Base-by-base conservation (phyloP, 169 alveolate species). In the Plasmodium vinckei region DNA sequence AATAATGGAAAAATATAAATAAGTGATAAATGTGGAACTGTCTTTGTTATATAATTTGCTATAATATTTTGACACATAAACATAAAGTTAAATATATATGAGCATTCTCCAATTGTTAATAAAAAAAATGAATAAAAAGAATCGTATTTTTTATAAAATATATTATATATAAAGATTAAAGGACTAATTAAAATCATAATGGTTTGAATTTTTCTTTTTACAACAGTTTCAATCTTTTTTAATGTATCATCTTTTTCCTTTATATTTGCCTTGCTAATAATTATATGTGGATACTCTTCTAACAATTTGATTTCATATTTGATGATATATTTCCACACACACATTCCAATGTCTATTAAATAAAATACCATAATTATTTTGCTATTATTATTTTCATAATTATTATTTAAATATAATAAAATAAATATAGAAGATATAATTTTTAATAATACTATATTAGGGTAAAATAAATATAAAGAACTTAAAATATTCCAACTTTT, bases 31-130 rank as follows among this genome's bases (percentile, higher is more conserved):
- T 51, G 49, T 17, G 61, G 75, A 1, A 75, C 75, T 5, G 73
- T 61, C 5, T 23, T 61, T 21, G 73, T 63, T 57, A 23, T 49
- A 42, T 47, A 47, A 75, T 75, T 75, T 75, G 21, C 51, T n/a
- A 75, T 13, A 61, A 75, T 63, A 17, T 75, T 64, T n/a, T 73
- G 73, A 21, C 70, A 75, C 75, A 75, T 75, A 7, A 75, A 75
- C 5, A 75, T 27, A 42, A 75, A 75, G 21, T 75, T 75, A 75
- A 61, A 61, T n/a, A 75, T n/a, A 21, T 75, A 75, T 10, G 88
- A 75, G 21, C 25, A 61, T 5, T 61, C 5, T 17, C 75, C 88
- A 9, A 46, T 10, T 33, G 88, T 61, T 21, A 42, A 63, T 44
- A 61, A 61, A 23, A 75, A 21, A 15, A 61, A 63, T 17, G 73